These are phyloP conservation scores for Cyberlindnera meyerae DNA, from an alignment of 805 yeast species.

Conservation along the genomic window DNA sequence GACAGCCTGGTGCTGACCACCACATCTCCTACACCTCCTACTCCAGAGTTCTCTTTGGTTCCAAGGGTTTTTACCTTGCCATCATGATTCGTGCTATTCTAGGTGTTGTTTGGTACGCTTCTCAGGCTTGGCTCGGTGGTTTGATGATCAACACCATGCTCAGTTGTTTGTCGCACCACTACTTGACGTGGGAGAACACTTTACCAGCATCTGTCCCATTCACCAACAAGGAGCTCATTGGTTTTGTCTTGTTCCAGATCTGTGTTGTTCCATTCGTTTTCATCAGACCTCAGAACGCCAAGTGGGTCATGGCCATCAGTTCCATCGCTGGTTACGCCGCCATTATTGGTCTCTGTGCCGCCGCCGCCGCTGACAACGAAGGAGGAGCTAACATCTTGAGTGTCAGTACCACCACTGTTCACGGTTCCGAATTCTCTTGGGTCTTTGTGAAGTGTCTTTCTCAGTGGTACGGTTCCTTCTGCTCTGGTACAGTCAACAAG, in stretches of 20 bases:
- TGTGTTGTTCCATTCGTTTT: slow-evolving; percentile 2
- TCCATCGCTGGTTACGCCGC: slow-evolving; percentile 1
- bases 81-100: slow-evolving; percentile 37
- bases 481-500: slow-evolving; percentile 35
- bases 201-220: slow-evolving; percentile 8
- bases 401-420: slow-evolving; percentile 3
- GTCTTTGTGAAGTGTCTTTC: slow-evolving; percentile 34
- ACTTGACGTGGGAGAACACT: slow-evolving; percentile 5
- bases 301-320: background rate
- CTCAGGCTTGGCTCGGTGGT: slow-evolving; percentile 9
- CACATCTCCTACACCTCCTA: slow-evolving; percentile 44
- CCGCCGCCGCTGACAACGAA: slow-evolving; percentile 6
- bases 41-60: slow-evolving; percentile 43
- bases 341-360: slow-evolving; percentile 4
- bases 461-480: slow-evolving; percentile 35
- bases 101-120: slow-evolving; percentile 9
- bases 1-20: slow-evolving; percentile 44
- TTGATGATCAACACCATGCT: slow-evolving; percentile 4
- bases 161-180: background rate
- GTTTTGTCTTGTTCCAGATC: slow-evolving; percentile 4
- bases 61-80: slow-evolving; percentile 38
- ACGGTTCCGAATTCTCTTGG: slow-evolving; percentile 27
- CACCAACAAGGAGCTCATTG: slow-evolving; percentile 4
- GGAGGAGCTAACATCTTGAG: slow-evolving; percentile 6
- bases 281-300: slow-evolving; percentile 3